Evolutionary conservation across 106 monocot genomes (phyloP).

Genomic region (Hemerocallis citrina): DNA sequence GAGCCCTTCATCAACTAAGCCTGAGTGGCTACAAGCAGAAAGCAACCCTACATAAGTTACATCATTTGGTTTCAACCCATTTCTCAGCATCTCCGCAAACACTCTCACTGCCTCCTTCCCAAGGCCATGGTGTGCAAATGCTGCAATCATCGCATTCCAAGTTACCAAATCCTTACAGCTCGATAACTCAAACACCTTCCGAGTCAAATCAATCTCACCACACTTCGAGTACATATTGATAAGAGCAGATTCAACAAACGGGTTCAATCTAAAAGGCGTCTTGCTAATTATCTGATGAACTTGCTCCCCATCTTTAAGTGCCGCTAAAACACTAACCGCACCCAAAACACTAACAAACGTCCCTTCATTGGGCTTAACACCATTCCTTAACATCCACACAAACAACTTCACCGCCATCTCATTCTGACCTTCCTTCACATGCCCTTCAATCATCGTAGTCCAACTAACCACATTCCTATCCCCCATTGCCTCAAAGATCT

Average conservation of each 20-base stretch:
- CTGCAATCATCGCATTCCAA: constrained; percentile 74
- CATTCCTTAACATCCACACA: constrained; percentile 25
- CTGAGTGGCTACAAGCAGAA: constrained; percentile 82
- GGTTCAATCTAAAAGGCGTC: constrained; percentile 41
- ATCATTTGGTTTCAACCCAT: constrained; percentile 50
- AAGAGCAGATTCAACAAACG: constrained; percentile 47
- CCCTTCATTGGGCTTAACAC: constrained; percentile 38
- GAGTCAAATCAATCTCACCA: constrained; percentile 44
- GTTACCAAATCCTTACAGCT: constrained; percentile 38
- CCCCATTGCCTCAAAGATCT: constrained; percentile 34
- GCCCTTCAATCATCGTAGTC: constrained; percentile 54
- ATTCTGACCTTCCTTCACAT: constrained; percentile 30
- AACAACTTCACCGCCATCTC: constrained; percentile 50
- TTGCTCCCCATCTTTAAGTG: constrained; percentile 43
- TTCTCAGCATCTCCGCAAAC: constrained; percentile 44
- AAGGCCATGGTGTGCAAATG: constrained; percentile 67
- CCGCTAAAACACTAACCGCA: constrained; percentile 40
- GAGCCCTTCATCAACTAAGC: constrained; percentile 58
- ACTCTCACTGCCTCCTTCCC: constrained; percentile 40
- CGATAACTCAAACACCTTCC: constrained; percentile 39
- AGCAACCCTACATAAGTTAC: constrained; percentile 63
- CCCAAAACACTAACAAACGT: constrained; percentile 54
- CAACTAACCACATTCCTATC: constrained; percentile 52
- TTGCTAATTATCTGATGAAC: constrained; percentile 65
- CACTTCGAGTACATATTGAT: constrained; percentile 82